Conservation (phyloP, 805 yeast species). For the Saccharomycopsis sp. region DNA sequence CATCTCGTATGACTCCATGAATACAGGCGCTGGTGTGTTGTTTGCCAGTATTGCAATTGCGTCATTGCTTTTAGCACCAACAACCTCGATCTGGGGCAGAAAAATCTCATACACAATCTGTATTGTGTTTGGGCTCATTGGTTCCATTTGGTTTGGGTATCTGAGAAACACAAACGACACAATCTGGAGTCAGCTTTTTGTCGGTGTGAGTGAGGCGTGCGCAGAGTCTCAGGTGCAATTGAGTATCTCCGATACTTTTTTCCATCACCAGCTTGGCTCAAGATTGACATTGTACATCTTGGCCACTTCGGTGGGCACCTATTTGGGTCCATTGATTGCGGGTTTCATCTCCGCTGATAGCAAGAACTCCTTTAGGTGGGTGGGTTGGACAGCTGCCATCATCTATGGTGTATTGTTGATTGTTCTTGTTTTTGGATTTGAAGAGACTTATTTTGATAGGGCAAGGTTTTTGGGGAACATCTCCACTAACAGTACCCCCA, state of each 20-base stretch:
- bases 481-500: slow-evolving; percentile 5
- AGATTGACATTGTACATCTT: slow-evolving; percentile 65
- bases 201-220: slow-evolving; percentile 73
- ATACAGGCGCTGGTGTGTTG: slow-evolving; percentile 73
- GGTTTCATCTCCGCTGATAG: slow-evolving; percentile 52
- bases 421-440: slow-evolving; percentile 50
- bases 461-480: slow-evolving; percentile 27
- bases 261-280: slow-evolving; percentile 67
- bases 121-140: slow-evolving; percentile 48
- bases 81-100: slow-evolving; percentile 61
- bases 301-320: slow-evolving; percentile 70
- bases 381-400: slow-evolving; percentile 59
- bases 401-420: slow-evolving; percentile 50
- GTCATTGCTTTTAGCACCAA: slow-evolving; percentile 56
- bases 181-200: slow-evolving; percentile 70
- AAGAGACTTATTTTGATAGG: slow-evolving; percentile 64
- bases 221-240: slow-evolving; percentile 66
- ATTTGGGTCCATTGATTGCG: slow-evolving; percentile 70
- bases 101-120: slow-evolving; percentile 57
- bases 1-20: slow-evolving; percentile 59
- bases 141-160: slow-evolving; percentile 64
- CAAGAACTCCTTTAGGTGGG: slow-evolving; percentile 62
- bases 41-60: slow-evolving; percentile 62
- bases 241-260: slow-evolving; percentile 64
- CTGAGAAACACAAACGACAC: slow-evolving; percentile 48